Base-by-base conservation (phyloP, 257 asterid genomes). In the Knoxia roxburghii region DNA sequence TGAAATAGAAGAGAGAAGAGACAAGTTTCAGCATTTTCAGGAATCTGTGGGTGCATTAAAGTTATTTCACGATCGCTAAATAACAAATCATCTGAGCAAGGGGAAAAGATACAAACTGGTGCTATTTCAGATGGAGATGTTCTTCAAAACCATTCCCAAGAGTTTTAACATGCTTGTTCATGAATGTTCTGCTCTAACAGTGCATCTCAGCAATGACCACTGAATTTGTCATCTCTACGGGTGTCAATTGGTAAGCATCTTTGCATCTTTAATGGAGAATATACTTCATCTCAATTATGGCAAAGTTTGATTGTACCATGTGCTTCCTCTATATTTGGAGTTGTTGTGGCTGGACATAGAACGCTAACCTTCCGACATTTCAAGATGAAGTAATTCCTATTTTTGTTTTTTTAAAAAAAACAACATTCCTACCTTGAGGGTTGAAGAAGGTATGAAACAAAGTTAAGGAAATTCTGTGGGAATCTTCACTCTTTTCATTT, bases 1-100 rank as follows among this genome's bases (percentile, higher is more conserved):
- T 20, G 88, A 80, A 76, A 76, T 75, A 23, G 89, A 85, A 79
- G 96, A 82, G 75, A 77, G 78, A 43, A 82, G 91, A 79, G 74
- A 67, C 35, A 75, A 80, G 69, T 74, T 84, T 46, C 78, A 69
- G 61, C 50, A n/a, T 26, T 70, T 93, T 78, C 84, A 84, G 11
- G 84, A 81, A 75, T 75, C 87, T 0, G 84, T 83, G 73, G 89
- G 87, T 55, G 86, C 89, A 54, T 79, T 85, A 21, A 81, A 73
- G 64, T 72, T 81, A 62, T 89, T 88, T 72, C 70, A 79, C 65
- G 89, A 74, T 67, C 73, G 68, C 80, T 73, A 11, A 35, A 74
- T 57, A 74, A 66, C 64, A 84, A 83, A 71, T 60, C 70, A 17
- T 49, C 29, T 24, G 67, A 67, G 53, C 77, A 68, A 40, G 71